phyloP scores from a whole-genome alignment of 768 basidiomycete genomes.

The Boletus barrowsii region DNA sequence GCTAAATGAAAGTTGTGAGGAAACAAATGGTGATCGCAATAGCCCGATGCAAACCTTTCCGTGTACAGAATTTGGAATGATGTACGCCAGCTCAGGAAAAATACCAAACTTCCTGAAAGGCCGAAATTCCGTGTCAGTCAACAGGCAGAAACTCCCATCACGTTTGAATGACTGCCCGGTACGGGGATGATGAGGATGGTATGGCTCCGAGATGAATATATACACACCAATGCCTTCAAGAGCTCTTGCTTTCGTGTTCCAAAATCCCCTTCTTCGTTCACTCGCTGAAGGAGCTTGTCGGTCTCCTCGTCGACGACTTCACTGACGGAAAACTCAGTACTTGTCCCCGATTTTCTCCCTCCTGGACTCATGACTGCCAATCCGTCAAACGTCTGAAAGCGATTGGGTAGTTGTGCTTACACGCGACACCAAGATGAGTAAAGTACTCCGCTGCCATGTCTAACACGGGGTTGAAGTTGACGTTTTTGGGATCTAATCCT shows the following conservation, averaged over 20 bases:
- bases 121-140: neutral
- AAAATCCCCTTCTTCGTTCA: neutral
- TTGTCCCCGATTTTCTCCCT: neutral
- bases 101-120: no score
- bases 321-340: neutral
- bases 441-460: neutral
- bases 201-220: neutral
- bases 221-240: slow-evolving; percentile 3
- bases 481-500: neutral
- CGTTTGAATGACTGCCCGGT: neutral
- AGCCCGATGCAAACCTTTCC: neutral
- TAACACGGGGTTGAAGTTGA: neutral
- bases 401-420: neutral
- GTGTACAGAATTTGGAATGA: neutral
- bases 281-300: slow-evolving; percentile 1
- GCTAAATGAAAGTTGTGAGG: neutral
- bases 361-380: neutral
- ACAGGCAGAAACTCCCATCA: neutral
- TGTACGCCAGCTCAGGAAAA: no score
- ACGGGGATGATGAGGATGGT: neutral
- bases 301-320: neutral
- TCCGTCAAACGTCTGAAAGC: neutral
- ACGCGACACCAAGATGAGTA: slow-evolving; percentile 1
- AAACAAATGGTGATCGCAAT: no score
- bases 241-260: neutral